phyloP scores from a whole-genome alignment of 495 filamentous ascomycete species.

The Xylaria longipes region DNA sequence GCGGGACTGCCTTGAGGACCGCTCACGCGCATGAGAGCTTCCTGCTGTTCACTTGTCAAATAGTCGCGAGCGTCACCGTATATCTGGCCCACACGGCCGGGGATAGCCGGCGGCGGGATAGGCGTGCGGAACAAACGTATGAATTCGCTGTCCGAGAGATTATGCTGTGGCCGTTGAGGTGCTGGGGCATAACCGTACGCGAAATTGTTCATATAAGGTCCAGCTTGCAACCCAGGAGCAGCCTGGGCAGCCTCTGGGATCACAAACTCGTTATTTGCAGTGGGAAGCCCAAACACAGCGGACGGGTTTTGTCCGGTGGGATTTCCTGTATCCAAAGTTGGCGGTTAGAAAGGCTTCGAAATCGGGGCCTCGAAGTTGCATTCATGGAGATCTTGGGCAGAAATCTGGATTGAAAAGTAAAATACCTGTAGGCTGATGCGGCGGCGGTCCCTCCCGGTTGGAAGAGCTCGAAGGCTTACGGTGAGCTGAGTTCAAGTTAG shows the following conservation, averaged over 20 bases:
- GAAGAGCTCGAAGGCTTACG: neutral
- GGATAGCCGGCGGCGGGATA: neutral
- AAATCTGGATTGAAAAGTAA: neutral
- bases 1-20: neutral
- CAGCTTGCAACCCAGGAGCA: neutral
- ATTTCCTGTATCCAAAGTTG: neutral
- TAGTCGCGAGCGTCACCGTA: conserved; percentile 10
- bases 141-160: neutral
- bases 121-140: neutral
- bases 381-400: neutral
- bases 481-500: neutral
- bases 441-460: neutral
- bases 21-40: neutral
- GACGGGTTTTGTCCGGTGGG: neutral
- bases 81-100: neutral
- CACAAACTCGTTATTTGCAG: neutral
- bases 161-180: neutral
- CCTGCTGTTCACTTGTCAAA: neutral
- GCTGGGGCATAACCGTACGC: neutral
- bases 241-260: neutral
- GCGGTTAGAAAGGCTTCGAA: neutral
- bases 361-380: neutral
- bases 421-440: neutral
- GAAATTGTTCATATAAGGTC: neutral
- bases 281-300: neutral